These are phyloP conservation scores for Penium margaritaceum DNA, from an alignment of 139 green algal species.

Conservation along the genomic window DNA sequence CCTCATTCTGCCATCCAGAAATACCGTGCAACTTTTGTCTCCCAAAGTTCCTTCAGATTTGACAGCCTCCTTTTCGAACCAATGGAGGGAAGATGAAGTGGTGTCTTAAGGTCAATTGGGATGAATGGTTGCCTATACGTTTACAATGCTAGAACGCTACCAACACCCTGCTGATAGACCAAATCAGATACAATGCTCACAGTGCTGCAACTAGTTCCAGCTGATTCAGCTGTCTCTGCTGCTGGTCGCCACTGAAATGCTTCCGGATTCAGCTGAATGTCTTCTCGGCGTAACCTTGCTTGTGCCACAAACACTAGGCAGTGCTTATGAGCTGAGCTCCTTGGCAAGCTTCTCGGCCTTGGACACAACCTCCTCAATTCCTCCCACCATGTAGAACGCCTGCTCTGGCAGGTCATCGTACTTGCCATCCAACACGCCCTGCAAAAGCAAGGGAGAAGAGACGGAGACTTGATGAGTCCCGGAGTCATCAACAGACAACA, in stretches of 20 bases:
- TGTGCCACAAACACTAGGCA: background rate
- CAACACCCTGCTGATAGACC: background rate
- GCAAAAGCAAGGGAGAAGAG: background rate
- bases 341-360: conserved; percentile 81
- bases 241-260: too few relatives aligned
- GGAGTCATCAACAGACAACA: too few relatives aligned
- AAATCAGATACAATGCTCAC: background rate
- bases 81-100: too few relatives aligned
- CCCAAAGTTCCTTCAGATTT: background rate
- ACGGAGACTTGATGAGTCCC: background rate
- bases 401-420: conserved; percentile 97
- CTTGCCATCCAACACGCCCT: conserved; percentile 78
- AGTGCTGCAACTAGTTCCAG: background rate
- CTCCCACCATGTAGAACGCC: conserved; percentile 99
- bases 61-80: too few relatives aligned
- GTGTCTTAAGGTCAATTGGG: too few relatives aligned
- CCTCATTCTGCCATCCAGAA: background rate
- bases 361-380: conserved; percentile 73
- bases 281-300: background rate
- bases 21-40: background rate
- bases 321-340: conserved; percentile 23
- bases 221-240: background rate
- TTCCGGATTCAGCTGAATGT: background rate
- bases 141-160: background rate
- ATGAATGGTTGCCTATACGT: background rate